A percentile compares a stretch with the other conserved stretches of the same genome.
Evolutionary conservation across 805 yeast species (phyloP).

Genomic region (Saccharomycopsis capsularis): DNA sequence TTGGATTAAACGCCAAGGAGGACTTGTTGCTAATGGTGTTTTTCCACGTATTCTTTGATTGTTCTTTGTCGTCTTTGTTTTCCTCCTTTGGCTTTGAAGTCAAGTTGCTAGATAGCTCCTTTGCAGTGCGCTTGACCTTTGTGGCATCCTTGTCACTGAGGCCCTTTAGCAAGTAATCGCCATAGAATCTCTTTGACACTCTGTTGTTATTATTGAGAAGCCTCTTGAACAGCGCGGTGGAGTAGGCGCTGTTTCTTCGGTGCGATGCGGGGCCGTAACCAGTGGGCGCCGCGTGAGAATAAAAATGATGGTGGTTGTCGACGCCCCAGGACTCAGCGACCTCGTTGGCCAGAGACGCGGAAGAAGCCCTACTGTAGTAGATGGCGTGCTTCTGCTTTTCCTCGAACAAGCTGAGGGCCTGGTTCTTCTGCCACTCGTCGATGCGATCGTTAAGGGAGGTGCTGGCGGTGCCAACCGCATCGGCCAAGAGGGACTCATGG

Average conservation of each 20-base stretch:
- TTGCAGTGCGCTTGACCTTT: slow-evolving; percentile 11
- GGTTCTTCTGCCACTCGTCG: slow-evolving; percentile 19
- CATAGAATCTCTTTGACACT: slow-evolving; percentile 15
- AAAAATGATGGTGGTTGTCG: slow-evolving; percentile 14
- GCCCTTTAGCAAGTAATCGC: slow-evolving; percentile 14
- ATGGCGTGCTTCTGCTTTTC: slow-evolving; percentile 1
- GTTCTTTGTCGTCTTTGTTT: background rate
- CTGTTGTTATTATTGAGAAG: background rate
- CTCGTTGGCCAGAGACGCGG: background rate
- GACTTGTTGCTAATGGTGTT: slow-evolving; percentile 5
- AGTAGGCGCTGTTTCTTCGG: background rate
- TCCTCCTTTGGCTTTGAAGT: background rate
- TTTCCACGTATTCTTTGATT: background rate
- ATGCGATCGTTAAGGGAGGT: slow-evolving; percentile 13
- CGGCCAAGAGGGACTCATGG: slow-evolving; percentile 2
- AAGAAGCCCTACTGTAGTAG: too few species aligned
- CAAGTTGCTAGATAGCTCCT: slow-evolving; percentile 6
- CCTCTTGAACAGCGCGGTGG: background rate
- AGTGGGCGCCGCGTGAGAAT: background rate
- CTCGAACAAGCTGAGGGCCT: slow-evolving; percentile 2
- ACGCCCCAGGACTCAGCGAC: slow-evolving; percentile 16
- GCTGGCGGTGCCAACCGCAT: background rate
- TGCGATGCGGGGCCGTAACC: background rate
- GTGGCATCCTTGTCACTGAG: slow-evolving; percentile 7
- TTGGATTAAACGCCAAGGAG: background rate